Evolutionary conservation across 2,329 filamentous ascomycete genomes (phyloP), one percentile per base, ranked within the genome.

Genomic region (Calonectria hawksworthii): DNA sequence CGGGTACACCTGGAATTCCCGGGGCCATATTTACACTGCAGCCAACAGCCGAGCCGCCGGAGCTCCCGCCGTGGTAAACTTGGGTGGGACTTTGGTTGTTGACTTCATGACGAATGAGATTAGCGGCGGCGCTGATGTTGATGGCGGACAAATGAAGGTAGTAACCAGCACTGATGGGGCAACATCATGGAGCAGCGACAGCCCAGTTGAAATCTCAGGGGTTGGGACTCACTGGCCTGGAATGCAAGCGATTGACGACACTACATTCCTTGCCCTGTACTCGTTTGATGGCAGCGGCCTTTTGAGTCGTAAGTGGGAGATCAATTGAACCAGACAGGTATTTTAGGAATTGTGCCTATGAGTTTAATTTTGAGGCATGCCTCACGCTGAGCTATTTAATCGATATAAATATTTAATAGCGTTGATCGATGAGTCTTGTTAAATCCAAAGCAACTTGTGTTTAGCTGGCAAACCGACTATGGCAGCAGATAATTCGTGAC

Each of bases 71-170:
- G 56, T 61, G 34, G 30, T 41, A n/a, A 41, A 41, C n/a, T 18
- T 61, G n/a, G 56, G 30, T 21, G 56, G 34, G 7, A 61, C 34
- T 28, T 26, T 61, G 56, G 56, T 61, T 4, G 56, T 61, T 5
- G 56, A 61, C 23, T 61, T 61, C 14, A 61, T 61, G 56, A 61
- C 56, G n/a, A 61, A 61, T 21, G 56, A 61, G 14, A 13, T 41
- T 16, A 61, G 56, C 9, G 56, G 56, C 14, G 56, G 56, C 13
- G 34, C 34, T 18, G 56, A 61, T 61, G 56, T 61, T 14, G 56
- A 61, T n/a, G 56, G 56, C 34, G 34, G 56, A 6, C 34, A 61
- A 16, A 61, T 61, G 56, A 61, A 61, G 56, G 34, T 41, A 4
- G 56, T 61, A 6, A 41, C n/a, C 21, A 61, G 56, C 34, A 61